Conservation (phyloP, 139 green algal genomes). For the Chlorella sp. region DNA sequence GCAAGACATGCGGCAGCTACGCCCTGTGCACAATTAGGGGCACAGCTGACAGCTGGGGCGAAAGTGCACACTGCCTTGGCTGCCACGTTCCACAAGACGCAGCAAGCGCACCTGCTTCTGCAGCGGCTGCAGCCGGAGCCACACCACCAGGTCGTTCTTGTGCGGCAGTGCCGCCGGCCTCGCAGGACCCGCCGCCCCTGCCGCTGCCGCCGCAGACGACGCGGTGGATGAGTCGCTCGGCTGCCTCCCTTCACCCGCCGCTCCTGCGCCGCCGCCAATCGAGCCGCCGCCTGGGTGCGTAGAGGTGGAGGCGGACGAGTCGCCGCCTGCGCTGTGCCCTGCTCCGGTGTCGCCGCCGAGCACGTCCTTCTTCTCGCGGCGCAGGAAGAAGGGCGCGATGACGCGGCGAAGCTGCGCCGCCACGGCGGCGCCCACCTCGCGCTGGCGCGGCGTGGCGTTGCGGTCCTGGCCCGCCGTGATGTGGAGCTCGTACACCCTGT, state of each 20-base stretch:
- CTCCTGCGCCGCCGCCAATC: no score
- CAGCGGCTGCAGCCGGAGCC: slow-evolving; percentile 68
- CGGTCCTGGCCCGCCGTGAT: slow-evolving; percentile 44
- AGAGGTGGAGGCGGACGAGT: not conserved
- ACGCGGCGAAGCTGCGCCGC: slow-evolving; percentile 50
- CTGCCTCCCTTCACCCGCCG: no score
- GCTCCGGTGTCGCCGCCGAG: slow-evolving; percentile 14
- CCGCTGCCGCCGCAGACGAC: no score
- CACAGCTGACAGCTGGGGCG: no score
- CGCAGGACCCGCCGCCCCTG: no score
- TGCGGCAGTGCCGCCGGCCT: slow-evolving; percentile 23
- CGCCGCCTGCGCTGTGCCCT: not conserved
- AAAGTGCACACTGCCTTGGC: no score
- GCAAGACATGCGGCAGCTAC: no score
- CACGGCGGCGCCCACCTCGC: slow-evolving; percentile 44
- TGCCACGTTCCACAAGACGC: no score
- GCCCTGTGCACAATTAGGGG: no score
- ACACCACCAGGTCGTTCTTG: slow-evolving; percentile 96
- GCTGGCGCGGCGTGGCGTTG: slow-evolving; percentile 31
- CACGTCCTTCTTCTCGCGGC: slow-evolving; percentile 85
- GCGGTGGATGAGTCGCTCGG: no score
- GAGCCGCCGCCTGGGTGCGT: not conserved
- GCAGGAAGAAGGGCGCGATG: slow-evolving; percentile 79
- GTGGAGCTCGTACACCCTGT: slow-evolving; percentile 35
- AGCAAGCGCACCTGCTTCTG: slow-evolving; percentile 11